Evolutionary conservation across 257 asterid species (phyloP), one percentile per base, ranked within the genome.

Genomic region (Galeopsis tetrahit): DNA sequence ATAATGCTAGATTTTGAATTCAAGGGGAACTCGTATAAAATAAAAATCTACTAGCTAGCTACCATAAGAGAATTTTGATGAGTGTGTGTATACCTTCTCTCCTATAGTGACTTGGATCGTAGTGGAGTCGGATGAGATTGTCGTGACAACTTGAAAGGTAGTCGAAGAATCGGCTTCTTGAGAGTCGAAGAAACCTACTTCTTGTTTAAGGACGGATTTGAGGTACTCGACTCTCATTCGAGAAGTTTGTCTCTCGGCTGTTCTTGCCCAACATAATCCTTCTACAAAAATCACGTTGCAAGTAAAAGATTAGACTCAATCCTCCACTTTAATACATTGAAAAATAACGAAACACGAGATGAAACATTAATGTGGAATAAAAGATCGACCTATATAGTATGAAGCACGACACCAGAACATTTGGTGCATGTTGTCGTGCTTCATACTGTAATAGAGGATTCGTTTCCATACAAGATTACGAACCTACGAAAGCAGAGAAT

Each of bases 241-340:
- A 40, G 97, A 88, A 49, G 88, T 88, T 82, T 91, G 97, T 69
- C 97, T 91, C 79, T 91, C 97, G 52, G 97, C 97, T 1, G 97
- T 91, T 84, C 96, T 88, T 63, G 96, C 96, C 97, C 97, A 91
- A 66, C 97, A 91, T 33, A 91, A 53, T 70, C 97, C 97, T 68
- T 91, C 97, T 91, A 87, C 34, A 70, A 53, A 63, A 56, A 31
- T n/a, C 75, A 75, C 13, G 46, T 6, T 2, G 15, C 34, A 44
- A 49, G 4, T 17, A 53, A 5, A 17, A 7, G 34, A 49, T 53
- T 21, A 17, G n/a, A 53, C 60, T 21, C 13, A 21, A 15, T 17
- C 60, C 5, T 17, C 34, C 21, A 8, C 34, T n/a, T n/a, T n/a
- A n/a, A n/a, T 39, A 39, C 5, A 7, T 39, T 21, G 28, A 21